These are phyloP conservation scores for Alternaria triticina DNA, from an alignment of 2,329 filamentous ascomycete species.

Conservation along the genomic window DNA sequence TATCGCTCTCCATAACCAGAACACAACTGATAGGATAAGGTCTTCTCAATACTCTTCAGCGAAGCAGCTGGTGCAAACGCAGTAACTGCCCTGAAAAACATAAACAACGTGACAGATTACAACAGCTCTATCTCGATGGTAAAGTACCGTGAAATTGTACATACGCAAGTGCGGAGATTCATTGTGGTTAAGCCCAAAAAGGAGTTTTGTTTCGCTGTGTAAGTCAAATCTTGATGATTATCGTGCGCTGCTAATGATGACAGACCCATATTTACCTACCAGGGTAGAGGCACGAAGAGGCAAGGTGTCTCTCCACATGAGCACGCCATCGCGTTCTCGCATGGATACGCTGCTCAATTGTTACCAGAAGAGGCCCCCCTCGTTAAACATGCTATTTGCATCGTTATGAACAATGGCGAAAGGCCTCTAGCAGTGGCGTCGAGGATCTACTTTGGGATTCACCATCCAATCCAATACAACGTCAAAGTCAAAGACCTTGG, in stretches of 20 bases:
- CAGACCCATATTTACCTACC: conserved; percentile 18
- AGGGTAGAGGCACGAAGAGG: conserved; percentile 9
- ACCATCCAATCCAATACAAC: conserved; percentile 53
- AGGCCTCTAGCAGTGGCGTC: conserved; percentile 24
- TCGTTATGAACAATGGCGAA: conserved; percentile 19
- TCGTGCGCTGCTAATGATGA: background rate
- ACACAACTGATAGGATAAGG: background rate
- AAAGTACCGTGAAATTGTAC: background rate
- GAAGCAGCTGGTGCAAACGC: background rate
- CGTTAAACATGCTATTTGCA: conserved; percentile 44
- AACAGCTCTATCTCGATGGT: background rate
- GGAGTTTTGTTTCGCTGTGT: conserved; percentile 1
- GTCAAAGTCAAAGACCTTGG: conserved; percentile 52
- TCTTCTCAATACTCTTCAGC: background rate
- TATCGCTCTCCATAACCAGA: too few relatives aligned
- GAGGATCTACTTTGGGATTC: conserved; percentile 37
- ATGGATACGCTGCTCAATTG: conserved; percentile 8
- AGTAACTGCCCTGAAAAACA: accelerated
- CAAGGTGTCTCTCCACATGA: conserved; percentile 19
- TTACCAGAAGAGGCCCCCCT: conserved; percentile 39
- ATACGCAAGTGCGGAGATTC: conserved; percentile 1
- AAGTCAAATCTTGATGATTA: background rate
- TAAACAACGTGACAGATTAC: background rate
- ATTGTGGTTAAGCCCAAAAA: background rate
- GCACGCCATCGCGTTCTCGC: conserved; percentile 48